phyloP scores from a whole-genome alignment of 1,284 basidiomycete genomes.

The Boletus sp. region DNA sequence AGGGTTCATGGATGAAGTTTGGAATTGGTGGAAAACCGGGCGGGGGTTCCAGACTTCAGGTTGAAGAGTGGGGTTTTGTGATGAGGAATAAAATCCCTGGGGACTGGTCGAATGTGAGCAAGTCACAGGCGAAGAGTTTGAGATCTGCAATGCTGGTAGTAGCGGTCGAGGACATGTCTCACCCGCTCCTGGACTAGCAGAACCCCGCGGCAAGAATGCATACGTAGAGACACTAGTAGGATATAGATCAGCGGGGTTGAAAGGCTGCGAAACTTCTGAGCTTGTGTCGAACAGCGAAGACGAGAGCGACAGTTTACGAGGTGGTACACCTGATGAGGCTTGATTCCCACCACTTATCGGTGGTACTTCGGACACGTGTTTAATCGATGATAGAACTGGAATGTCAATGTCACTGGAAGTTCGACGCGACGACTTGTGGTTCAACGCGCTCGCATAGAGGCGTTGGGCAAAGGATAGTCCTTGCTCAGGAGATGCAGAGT shows the following conservation, averaged over 20 bases:
- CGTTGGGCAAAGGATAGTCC: slow-evolving; percentile 29
- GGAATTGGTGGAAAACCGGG: neutral
- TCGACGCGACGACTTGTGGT: slow-evolving; percentile 3
- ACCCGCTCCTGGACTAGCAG: neutral
- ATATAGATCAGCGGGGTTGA: slow-evolving; percentile 20
- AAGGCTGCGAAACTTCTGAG: slow-evolving; percentile 3
- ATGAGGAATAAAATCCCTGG: neutral
- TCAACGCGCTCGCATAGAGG: slow-evolving; percentile 29
- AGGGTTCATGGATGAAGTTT: neutral
- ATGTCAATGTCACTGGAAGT: neutral
- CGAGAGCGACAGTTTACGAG: slow-evolving; percentile 5
- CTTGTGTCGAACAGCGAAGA: slow-evolving; percentile 3
- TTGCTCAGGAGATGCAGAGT: slow-evolving; percentile 2
- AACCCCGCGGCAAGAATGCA: neutral
- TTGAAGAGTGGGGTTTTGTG: neutral
- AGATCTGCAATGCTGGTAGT: neutral
- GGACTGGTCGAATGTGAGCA: neutral
- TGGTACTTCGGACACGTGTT: no score
- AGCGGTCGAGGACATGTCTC: neutral
- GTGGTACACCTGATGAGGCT: neutral
- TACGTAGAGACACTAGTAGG: slow-evolving; percentile 11
- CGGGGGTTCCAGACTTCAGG: neutral
- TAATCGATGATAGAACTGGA: slow-evolving; percentile 9
- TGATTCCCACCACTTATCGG: neutral
- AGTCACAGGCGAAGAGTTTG: neutral